Conservation (phyloP, 768 basidiomycete genomes). For the Macrolepiota albuminosa region DNA sequence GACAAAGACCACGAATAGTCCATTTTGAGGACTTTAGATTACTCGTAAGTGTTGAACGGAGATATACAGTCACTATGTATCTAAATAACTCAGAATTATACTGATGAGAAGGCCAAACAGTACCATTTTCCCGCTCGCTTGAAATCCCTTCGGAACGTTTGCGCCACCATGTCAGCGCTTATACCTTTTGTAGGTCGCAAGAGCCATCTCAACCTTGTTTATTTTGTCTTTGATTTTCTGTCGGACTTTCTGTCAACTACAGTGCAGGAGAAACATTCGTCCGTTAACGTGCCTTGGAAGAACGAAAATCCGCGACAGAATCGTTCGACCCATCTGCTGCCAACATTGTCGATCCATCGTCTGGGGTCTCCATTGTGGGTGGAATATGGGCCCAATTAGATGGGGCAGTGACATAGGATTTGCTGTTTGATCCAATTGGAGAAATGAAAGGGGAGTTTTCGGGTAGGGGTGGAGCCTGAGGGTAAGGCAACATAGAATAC, state of each 20-base stretch:
- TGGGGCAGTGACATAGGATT: not conserved
- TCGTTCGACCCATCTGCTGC: not conserved
- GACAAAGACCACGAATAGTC: too few relatives aligned
- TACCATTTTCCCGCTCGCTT: too few relatives aligned
- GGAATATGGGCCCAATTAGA: not conserved
- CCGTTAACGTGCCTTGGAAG: not conserved
- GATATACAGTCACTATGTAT: too few relatives aligned
- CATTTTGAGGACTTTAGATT: too few relatives aligned
- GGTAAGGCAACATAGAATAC: not conserved
- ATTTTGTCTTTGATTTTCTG: not conserved
- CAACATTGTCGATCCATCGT: not conserved
- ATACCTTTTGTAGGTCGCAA: not conserved
- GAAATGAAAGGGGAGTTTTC: not conserved
- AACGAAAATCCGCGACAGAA: not conserved
- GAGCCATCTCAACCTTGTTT: not conserved
- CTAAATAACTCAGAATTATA: too few relatives aligned
- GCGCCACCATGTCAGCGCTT: not conserved
- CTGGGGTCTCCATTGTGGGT: not conserved
- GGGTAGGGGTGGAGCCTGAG: not conserved
- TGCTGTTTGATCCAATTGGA: not conserved
- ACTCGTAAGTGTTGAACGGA: too few relatives aligned
- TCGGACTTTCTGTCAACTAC: not conserved
- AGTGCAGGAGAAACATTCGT: not conserved
- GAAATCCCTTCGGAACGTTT: not conserved
- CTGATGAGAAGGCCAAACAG: too few relatives aligned